These are phyloP conservation scores for Chrysanthemum seticuspe DNA, from an alignment of 129 eudicot species.

Conservation along the genomic window DNA sequence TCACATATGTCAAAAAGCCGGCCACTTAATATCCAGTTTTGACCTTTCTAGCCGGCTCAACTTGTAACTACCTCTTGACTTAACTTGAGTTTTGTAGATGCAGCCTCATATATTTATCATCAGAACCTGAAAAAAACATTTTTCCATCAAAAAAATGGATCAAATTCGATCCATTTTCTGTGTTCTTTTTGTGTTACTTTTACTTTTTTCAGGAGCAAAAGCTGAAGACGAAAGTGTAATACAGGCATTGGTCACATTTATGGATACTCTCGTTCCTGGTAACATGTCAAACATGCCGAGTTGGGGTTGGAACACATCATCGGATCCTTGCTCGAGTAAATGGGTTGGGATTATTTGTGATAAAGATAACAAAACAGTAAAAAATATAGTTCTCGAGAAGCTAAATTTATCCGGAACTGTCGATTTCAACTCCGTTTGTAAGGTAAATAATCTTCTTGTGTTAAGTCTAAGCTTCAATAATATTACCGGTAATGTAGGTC, in stretches of 20 bases:
- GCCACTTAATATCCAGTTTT: not conserved
- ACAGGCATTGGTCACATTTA: constrained; percentile 47
- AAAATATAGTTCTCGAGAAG: constrained; percentile 54
- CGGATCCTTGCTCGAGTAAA: constrained; percentile 60
- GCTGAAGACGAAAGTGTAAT: constrained; percentile 45
- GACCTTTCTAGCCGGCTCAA: constrained; percentile 17
- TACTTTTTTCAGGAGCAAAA: constrained; percentile 30
- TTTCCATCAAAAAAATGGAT: constrained; percentile 23
- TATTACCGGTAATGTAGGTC: constrained; percentile 41
- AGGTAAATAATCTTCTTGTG: constrained; percentile 41
- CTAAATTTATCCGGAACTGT: constrained; percentile 49
- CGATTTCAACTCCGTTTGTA: constrained; percentile 49
- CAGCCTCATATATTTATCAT: constrained; percentile 14
- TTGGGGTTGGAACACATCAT: constrained; percentile 66
- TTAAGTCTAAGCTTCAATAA: constrained; percentile 56
- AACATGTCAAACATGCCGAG: constrained; percentile 17
- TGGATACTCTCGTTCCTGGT: constrained; percentile 53
- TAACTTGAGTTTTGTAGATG: constrained; percentile 10
- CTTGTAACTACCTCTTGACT: constrained; percentile 14
- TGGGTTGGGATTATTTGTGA: constrained; percentile 68
- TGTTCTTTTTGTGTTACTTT: constrained; percentile 13
- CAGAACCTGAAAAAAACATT: constrained; percentile 5
- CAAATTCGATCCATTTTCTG: constrained; percentile 24
- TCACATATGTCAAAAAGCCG: constrained; percentile 24
- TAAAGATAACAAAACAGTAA: constrained; percentile 29